phyloP scores from a whole-genome alignment of 2,329 filamentous ascomycete species.

The Plectosphaerella plurivora region DNA sequence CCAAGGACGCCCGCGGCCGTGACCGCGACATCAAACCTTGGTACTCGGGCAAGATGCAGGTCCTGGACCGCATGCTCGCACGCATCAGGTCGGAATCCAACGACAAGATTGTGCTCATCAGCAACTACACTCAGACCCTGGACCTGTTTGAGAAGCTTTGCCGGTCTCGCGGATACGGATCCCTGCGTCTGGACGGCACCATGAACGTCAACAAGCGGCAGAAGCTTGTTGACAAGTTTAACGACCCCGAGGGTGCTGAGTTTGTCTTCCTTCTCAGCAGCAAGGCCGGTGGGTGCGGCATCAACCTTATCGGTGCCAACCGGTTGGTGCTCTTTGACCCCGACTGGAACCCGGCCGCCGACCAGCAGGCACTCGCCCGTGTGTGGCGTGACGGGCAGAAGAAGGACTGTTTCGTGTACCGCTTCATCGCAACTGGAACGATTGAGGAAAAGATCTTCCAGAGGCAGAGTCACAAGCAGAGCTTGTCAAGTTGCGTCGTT shows the following conservation, averaged over 20 bases:
- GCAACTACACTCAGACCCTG: conserved; percentile 94
- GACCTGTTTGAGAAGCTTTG: conserved; percentile 93
- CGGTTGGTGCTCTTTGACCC: conserved; percentile 94
- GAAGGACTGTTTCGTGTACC: conserved; percentile 98
- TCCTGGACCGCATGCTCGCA: conserved; percentile 95
- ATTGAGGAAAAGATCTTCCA: conserved; percentile 99
- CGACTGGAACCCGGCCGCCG: conserved; percentile 95
- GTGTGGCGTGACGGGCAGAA: conserved; percentile 99
- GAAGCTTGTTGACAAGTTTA: conserved; percentile 97
- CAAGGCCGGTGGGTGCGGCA: conserved; percentile 93
- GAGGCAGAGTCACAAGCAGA: conserved; percentile 96
- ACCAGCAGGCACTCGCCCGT: conserved; percentile 93
- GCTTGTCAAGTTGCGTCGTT: conserved; percentile 90
- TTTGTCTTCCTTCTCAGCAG: conserved; percentile 95
- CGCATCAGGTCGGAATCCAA: conserved; percentile 94
- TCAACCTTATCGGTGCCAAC: conserved; percentile 93
- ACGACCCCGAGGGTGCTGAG: conserved; percentile 82
- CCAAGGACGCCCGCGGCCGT: conserved; percentile 79
- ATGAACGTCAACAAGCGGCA: conserved; percentile 98
- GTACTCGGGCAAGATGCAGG: conserved; percentile 98
- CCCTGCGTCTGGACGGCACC: conserved; percentile 84
- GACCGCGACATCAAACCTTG: conserved; percentile 90
- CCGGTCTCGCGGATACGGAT: conserved; percentile 78
- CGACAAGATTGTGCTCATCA: conserved; percentile 98
- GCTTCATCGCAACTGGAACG: conserved; percentile 97